Percentiles rank a stretch among this genome's conserved stretches.
Conservation (phyloP, 495 filamentous ascomycete species). For the Penicillium diatomitis region DNA sequence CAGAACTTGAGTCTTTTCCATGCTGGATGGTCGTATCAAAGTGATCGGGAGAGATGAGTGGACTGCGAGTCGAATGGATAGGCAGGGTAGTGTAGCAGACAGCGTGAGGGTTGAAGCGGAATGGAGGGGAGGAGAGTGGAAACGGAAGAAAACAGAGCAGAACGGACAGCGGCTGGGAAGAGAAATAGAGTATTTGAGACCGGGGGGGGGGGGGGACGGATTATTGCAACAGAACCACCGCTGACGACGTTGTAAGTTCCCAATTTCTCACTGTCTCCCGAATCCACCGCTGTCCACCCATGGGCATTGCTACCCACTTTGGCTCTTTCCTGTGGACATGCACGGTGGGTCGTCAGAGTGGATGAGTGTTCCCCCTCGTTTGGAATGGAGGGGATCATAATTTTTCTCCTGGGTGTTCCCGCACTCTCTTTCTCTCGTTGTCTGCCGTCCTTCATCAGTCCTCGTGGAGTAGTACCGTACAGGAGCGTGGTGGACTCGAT, state of each 20-base stretch:
- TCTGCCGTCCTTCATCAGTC: too few relatives aligned
- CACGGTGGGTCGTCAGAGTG: constrained; percentile 29
- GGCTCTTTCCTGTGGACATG: constrained; percentile 15
- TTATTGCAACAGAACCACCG: background rate
- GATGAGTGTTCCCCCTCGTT: constrained; percentile 29
- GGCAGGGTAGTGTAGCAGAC: too few relatives aligned
- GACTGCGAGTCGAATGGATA: too few relatives aligned
- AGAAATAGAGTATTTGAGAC: too few relatives aligned
- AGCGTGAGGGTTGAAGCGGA: background rate
- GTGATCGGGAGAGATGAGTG: background rate
- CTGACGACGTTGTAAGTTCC: constrained; percentile 30
- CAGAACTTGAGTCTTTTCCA: constrained; percentile 37
- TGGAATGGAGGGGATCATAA: constrained; percentile 2
- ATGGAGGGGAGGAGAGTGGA: constrained; percentile 1
- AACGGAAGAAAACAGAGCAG: constrained; percentile 6
- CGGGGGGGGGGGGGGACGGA: too few relatives aligned
- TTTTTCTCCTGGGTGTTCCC: constrained; percentile 1
- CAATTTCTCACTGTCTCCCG: constrained; percentile 1
- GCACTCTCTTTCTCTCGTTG: too few relatives aligned
- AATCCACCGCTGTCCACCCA: constrained; percentile 14
- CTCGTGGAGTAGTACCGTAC: too few relatives aligned
- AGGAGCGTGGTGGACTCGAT: too few relatives aligned
- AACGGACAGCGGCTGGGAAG: background rate
- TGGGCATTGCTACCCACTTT: constrained; percentile 29
- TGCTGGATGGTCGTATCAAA: constrained; percentile 13